phyloP scores from a whole-genome alignment of 257 asterid species.

The Mitragyna speciosa region DNA sequence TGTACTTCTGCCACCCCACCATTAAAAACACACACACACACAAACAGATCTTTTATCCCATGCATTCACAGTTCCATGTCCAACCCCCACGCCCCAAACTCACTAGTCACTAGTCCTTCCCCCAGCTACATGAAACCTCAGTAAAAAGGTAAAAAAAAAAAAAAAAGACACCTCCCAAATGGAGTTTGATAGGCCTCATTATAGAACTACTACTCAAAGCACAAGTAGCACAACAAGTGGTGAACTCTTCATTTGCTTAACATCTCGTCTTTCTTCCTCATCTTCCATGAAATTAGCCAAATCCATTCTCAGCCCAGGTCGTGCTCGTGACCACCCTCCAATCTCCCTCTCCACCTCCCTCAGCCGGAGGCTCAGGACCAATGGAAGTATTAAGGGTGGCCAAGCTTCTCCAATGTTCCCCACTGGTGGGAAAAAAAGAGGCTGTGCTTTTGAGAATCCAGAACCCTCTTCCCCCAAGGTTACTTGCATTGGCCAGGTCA shows the following conservation, averaged over 20 bases:
- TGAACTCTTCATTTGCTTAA: slow-evolving; percentile 69
- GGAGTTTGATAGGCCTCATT: slow-evolving; percentile 67
- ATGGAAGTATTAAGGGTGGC: slow-evolving; percentile 76
- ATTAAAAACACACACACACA: background rate
- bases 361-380: slow-evolving; percentile 73
- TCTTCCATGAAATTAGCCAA: slow-evolving; percentile 50
- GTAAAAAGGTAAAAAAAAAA: slow-evolving; percentile 25
- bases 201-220: slow-evolving; percentile 42
- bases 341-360: slow-evolving; percentile 65
- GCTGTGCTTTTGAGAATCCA: slow-evolving; percentile 69
- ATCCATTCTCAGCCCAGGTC: slow-evolving; percentile 50
- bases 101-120: background rate
- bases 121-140: slow-evolving; percentile 6
- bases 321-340: slow-evolving; percentile 61
- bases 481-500: slow-evolving; percentile 92
- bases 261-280: slow-evolving; percentile 57
- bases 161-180: slow-evolving; percentile 1
- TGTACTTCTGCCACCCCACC: slow-evolving; percentile 23
- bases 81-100: background rate
- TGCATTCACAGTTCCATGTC: slow-evolving; percentile 2
- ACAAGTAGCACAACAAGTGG: slow-evolving; percentile 27
- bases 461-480: slow-evolving; percentile 98
- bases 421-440: slow-evolving; percentile 51
- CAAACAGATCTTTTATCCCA: slow-evolving; percentile 8
- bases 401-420: slow-evolving; percentile 75